Conservation (phyloP, 1,284 basidiomycete genomes). For the Melampsora americana region DNA sequence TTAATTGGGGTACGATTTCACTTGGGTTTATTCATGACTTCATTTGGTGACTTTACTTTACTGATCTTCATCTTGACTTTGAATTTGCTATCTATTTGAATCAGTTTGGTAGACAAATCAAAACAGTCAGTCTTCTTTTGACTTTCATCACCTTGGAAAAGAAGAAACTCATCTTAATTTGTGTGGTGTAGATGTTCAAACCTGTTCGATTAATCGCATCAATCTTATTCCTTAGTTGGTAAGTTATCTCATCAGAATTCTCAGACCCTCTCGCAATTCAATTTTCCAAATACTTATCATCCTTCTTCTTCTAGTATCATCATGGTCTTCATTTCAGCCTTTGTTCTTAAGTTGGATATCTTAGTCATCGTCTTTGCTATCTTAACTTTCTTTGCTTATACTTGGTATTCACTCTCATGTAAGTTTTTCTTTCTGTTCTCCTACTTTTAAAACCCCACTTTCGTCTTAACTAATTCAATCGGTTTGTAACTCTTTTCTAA, state of each 20-base stretch:
- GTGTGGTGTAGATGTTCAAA: conserved; percentile 75
- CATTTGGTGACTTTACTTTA: neutral
- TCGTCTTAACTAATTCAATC: neutral
- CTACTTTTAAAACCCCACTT: neutral
- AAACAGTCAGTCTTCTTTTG: conserved; percentile 61
- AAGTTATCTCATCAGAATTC: conserved; percentile 46
- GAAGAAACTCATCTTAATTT: conserved; percentile 32
- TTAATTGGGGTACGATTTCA: conserved; percentile 66
- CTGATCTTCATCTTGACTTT: too few species aligned
- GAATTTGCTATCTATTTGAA: neutral
- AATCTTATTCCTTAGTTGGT: conserved; percentile 68
- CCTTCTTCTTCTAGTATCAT: conserved; percentile 18
- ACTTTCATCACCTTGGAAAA: neutral
- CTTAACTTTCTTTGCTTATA: conserved; percentile 36
- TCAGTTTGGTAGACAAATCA: conserved; percentile 73
- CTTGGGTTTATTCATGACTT: neutral
- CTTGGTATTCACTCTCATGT: conserved; percentile 44
- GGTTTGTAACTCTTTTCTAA: neutral
- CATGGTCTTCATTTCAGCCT: conserved; percentile 40
- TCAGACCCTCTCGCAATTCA: neutral
- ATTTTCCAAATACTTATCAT: neutral
- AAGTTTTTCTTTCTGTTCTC: neutral
- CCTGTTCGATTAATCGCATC: conserved; percentile 81
- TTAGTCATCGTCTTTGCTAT: conserved; percentile 37
- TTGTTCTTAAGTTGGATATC: conserved; percentile 28